Base-by-base conservation (phyloP, 164 flowering plant genomes). In the Saururus chinensis region DNA sequence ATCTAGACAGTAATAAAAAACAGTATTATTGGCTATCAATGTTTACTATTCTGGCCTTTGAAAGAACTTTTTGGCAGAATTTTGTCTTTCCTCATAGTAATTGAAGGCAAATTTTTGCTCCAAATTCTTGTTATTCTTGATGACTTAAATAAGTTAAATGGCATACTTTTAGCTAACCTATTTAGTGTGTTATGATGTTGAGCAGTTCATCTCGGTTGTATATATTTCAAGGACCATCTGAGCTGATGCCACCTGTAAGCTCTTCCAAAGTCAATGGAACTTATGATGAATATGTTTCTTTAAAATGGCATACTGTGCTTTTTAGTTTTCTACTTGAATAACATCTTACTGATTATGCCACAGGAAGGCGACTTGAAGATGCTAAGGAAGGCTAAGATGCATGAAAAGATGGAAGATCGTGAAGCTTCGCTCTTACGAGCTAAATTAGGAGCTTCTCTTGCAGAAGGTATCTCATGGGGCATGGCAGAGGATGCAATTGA, bases 391-490 rank as follows among this genome's bases (percentile, higher is more conserved):
- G 77, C 79, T 40, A 83, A 79, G 70, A 51, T 77, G 35, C 81
- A 58, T 9, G 81, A 74, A 71, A 79, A 78, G 65, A 74, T 74
- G 75, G 68, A 71, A 66, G 97, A 90, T 71, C 84, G 83, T 66
- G 93, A 93, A 77, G 97, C 89, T 71, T 93, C 99, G 61, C 87
- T 93, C 68, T 71, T 66, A 60, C 85, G 99, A 57, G 95, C 99
- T 52, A 84, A 77, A 66, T 59, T 5, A 51, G 83, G 83, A 67
- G 97, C 97, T 21, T 77, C 95, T 72, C 66, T 84, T 64, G 96
- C 95, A 25, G 88, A 88, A 70, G 99, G 97, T 59, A 75, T 90
- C 68, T 90, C 97, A 14, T 93, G 99, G 99, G 99, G 97, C 61
- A 84, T 93, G 86, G 75, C 74, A 52, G 97, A 93, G 68, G 99